phyloP scores from a whole-genome alignment of 331 rosid genomes.

The Prunus yedoensis region DNA sequence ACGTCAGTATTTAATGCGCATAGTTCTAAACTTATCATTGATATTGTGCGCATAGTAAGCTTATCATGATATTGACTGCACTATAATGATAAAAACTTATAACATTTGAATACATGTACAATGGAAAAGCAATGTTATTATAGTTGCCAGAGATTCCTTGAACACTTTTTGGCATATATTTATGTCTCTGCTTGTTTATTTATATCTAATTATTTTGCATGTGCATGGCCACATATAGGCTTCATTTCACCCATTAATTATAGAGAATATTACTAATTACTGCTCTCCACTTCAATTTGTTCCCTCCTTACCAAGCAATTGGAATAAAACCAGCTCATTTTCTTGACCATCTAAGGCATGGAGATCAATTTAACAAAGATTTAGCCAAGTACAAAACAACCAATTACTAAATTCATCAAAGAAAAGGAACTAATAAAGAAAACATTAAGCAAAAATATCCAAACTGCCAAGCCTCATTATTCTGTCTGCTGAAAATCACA shows the following conservation, averaged over 20 bases:
- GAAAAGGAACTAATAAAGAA: neutral
- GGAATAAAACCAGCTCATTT: constrained; percentile 11
- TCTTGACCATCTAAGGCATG: neutral
- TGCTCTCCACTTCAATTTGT: neutral
- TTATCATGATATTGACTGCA: neutral
- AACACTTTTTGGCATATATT: neutral
- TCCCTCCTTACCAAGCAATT: neutral
- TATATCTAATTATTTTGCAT: neutral
- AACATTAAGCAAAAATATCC: neutral
- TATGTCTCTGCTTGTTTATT: neutral
- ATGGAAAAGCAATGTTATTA: neutral
- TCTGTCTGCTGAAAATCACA: constrained; percentile 9
- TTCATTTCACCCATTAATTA: neutral
- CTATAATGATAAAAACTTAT: too few species aligned
- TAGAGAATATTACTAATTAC: neutral
- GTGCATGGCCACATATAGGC: neutral
- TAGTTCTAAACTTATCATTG: too few species aligned
- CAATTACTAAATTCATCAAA: neutral
- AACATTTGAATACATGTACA: neutral
- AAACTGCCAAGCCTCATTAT: neutral
- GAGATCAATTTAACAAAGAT: neutral
- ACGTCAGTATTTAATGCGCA: too few species aligned
- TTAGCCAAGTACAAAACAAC: constrained; percentile 1
- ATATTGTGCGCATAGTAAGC: too few species aligned
- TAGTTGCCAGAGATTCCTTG: neutral